Base-by-base conservation (phyloP, 306 rosid species). In the Corylus avellana region DNA sequence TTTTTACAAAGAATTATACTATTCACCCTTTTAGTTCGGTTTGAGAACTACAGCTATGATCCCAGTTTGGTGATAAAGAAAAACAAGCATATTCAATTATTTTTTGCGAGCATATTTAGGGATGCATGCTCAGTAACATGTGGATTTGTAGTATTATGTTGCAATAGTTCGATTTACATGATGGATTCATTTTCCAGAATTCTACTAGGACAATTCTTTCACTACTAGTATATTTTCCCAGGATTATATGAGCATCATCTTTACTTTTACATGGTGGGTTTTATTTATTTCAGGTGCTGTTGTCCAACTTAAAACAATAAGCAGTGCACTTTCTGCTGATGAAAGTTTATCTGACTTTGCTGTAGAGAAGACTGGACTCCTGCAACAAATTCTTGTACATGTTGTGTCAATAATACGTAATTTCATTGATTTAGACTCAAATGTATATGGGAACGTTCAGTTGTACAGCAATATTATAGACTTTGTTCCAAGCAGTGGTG, bases 301-400 rank as follows among this genome's bases (percentile, higher is more conserved):
- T 55, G 92, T 95, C 82, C 97, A 95, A 77, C 94, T 95, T 75
- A 95, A 95, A 88, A 88, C 98, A 77, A 90, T 94, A 77, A 87
- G 89, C 54, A 87, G 95, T 39, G 84, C 93, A 27, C 79, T 91
- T 76, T 85, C 90, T 64, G 86, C 85, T 56, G 98, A 90, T 55
- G 98, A 91, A 81, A 88, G 86, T 85, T 81, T 86, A 78, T 84
- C 97, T 14, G 83, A 81, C 82, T 81, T 81, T 29, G 85, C 89
- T 22, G 5, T 80, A 84, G 98, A 93, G 84, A 88, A 86, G 84
- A 84, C 84, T 17, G 84, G 82, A 82, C 92, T 92, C 78, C 87
- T 93, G 48, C 94, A 95, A 81, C 90, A 91, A 75, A 86, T 92
- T 86, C 90, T 95, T 70, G 82, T 85, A 77, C 84, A 88, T 79